Evolutionary conservation across 306 rosid species (phyloP).

Genomic region (Cucumis hystrix): DNA sequence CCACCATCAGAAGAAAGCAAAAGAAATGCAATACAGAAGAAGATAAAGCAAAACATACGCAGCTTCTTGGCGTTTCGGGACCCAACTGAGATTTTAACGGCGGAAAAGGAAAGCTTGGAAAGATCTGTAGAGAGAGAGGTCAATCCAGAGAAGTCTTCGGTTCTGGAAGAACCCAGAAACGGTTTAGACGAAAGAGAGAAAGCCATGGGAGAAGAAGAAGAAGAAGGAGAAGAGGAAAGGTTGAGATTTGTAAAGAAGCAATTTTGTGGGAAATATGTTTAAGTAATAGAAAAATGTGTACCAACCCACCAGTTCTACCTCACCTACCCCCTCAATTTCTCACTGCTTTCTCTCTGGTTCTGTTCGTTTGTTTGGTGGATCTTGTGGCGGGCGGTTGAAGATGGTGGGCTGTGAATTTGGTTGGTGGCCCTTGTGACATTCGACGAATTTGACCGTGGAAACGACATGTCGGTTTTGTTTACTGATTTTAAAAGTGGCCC

Average conservation of each 20-base stretch:
- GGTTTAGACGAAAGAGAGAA: slow-evolving; percentile 55
- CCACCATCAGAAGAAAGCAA: neutral
- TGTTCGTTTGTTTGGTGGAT: slow-evolving; percentile 14
- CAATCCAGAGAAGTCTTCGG: slow-evolving; percentile 32
- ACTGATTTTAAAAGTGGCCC: neutral
- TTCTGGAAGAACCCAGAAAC: slow-evolving; percentile 34
- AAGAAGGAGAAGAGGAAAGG: neutral
- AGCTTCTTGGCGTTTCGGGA: slow-evolving; percentile 37
- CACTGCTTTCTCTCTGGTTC: neutral
- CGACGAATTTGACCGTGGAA: neutral
- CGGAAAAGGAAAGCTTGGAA: slow-evolving; percentile 32
- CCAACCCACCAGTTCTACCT: neutral
- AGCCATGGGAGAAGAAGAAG: slow-evolving; percentile 29
- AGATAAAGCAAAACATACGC: slow-evolving; percentile 42
- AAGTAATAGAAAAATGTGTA: neutral
- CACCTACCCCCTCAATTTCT: slow-evolving; percentile 1
- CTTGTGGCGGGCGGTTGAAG: neutral
- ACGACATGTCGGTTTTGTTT: neutral
- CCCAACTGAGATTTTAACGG: slow-evolving; percentile 32
- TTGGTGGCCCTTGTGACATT: neutral
- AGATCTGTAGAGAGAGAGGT: slow-evolving; percentile 32
- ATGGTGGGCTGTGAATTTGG: neutral
- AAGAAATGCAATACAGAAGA: neutral
- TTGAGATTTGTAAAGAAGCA: neutral
- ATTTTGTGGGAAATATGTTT: neutral